phyloP scores from a whole-genome alignment of 139 green algal species.

The Tetradesmus lagerheimii region DNA sequence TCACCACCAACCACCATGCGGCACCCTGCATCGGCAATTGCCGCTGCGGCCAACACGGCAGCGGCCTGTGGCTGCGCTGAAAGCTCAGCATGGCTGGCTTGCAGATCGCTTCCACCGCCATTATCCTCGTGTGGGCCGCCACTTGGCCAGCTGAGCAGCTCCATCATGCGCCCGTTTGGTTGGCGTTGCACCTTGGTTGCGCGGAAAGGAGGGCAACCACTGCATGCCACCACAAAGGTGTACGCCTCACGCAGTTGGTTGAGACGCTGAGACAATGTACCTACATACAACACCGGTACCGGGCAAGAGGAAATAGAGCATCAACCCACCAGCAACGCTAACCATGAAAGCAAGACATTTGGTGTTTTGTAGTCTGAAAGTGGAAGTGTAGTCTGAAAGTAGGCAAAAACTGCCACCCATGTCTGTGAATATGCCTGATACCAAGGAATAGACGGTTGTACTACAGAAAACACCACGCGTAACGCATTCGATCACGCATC shows the following conservation, averaged over 20 bases:
- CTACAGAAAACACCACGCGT: too few relatives aligned
- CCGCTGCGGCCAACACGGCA: slow-evolving; percentile 23
- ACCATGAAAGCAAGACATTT: too few relatives aligned
- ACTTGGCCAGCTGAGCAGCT: slow-evolving; percentile 43
- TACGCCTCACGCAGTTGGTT: slow-evolving; percentile 71
- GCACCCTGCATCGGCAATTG: neutral
- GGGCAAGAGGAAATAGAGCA: too few relatives aligned
- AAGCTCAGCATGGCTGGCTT: neutral
- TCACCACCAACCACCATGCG: slow-evolving; percentile 9
- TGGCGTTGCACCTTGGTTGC: slow-evolving; percentile 55
- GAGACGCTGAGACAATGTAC: slow-evolving; percentile 71
- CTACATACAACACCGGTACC: slow-evolving; percentile 49
- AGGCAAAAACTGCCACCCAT: too few relatives aligned
- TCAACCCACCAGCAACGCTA: too few relatives aligned
- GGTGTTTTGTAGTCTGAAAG: too few relatives aligned
- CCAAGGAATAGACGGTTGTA: too few relatives aligned
- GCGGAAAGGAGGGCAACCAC: slow-evolving; percentile 38
- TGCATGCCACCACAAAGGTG: slow-evolving; percentile 26
- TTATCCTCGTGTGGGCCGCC: neutral
- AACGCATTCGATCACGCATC: too few relatives aligned
- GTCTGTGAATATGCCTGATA: too few relatives aligned
- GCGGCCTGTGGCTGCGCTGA: neutral
- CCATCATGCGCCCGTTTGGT: slow-evolving; percentile 18
- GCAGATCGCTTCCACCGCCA: neutral
- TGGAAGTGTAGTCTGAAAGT: too few relatives aligned